Conservation (phyloP, 164 flowering plant genomes). For the Saururus chinensis region DNA sequence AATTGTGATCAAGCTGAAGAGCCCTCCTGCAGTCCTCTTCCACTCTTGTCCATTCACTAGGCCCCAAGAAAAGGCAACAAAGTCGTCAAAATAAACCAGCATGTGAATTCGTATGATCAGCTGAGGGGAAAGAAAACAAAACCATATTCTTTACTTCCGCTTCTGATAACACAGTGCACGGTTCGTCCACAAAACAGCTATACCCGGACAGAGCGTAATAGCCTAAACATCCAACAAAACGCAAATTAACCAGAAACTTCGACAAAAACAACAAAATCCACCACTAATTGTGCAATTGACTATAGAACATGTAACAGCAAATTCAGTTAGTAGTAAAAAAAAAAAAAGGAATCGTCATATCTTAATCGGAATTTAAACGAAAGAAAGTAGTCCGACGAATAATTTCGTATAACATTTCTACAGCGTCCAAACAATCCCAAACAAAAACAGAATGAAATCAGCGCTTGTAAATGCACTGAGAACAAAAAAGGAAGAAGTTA, state of each 20-base stretch:
- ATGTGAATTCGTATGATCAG: background rate
- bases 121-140: background rate
- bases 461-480: too few relatives aligned
- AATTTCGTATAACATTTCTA: too few relatives aligned
- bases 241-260: background rate
- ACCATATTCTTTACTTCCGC: conserved; percentile 48
- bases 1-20: conserved; percentile 48
- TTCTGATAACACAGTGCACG: conserved; percentile 83
- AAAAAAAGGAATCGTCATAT: background rate
- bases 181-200: conserved; percentile 75
- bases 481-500: too few relatives aligned
- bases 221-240: conserved; percentile 30
- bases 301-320: background rate
- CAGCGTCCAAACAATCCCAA: too few relatives aligned
- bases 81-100: background rate
- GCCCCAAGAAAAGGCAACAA: background rate
- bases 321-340: background rate
- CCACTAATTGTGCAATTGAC: background rate
- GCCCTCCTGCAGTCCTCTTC: conserved; percentile 74
- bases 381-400: too few relatives aligned
- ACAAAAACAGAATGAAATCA: too few relatives aligned
- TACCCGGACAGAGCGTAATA: conserved; percentile 70
- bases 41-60: conserved; percentile 56
- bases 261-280: too few relatives aligned
- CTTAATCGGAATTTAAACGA: too few relatives aligned